These are phyloP conservation scores for Medicago arabica DNA, from an alignment of 306 rosid genomes.

Conservation along the genomic window DNA sequence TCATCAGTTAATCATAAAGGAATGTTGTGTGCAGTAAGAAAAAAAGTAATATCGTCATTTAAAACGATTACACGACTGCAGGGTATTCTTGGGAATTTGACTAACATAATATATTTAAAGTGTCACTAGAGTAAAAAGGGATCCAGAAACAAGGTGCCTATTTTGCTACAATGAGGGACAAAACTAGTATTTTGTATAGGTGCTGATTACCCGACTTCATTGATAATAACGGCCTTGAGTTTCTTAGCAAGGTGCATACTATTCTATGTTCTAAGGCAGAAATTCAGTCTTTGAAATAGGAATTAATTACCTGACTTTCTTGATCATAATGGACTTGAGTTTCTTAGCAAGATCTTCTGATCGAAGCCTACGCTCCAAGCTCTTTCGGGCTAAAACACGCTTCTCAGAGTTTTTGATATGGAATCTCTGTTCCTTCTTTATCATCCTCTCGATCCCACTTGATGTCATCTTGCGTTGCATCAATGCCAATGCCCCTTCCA, in stretches of 20 bases:
- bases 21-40: background rate
- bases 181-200: background rate
- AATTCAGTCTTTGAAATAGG: background rate
- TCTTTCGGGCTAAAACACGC: conserved; percentile 75
- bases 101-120: conserved; percentile 2
- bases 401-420: conserved; percentile 94
- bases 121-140: background rate
- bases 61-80: background rate
- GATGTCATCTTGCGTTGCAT: conserved; percentile 84
- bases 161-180: background rate
- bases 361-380: conserved; percentile 61
- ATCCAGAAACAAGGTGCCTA: conserved; percentile 6
- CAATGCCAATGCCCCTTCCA: conserved; percentile 63
- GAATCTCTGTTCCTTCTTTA: conserved; percentile 64
- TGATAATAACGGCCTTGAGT: conserved; percentile 63
- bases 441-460: conserved; percentile 89
- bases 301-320: conserved; percentile 84
- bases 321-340: conserved; percentile 72
- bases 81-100: conserved; percentile 23
- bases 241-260: conserved; percentile 58
- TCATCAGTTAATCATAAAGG: background rate
- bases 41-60: background rate
- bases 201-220: conserved; percentile 70
- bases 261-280: background rate
- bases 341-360: conserved; percentile 81